phyloP scores from a whole-genome alignment of 208 protist genomes.

The Endotrypanum monterogeii region DNA sequence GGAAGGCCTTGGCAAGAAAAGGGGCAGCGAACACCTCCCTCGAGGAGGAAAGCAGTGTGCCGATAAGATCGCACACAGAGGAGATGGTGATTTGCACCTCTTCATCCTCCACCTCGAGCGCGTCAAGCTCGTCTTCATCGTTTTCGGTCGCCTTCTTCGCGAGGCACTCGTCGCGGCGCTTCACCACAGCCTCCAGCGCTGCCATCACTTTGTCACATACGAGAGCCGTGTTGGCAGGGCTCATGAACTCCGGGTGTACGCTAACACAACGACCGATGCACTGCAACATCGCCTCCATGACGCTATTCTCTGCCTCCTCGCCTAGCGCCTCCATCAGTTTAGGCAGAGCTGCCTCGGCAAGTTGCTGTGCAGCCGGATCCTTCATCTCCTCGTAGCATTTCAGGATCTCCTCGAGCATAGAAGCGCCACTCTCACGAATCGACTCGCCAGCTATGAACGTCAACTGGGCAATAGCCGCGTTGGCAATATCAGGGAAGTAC shows the following conservation, averaged over 20 bases:
- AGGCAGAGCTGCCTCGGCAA: conserved; percentile 50
- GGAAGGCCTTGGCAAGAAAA: conserved; percentile 67
- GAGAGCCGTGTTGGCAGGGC: conserved; percentile 42
- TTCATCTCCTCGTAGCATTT: conserved; percentile 48
- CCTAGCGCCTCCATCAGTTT: conserved; percentile 61
- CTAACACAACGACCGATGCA: conserved; percentile 68
- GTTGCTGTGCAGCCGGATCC: conserved; percentile 38
- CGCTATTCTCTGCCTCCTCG: conserved; percentile 64
- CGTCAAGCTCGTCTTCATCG: conserved; percentile 89
- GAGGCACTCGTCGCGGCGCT: conserved; percentile 51
- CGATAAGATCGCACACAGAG: conserved; percentile 61
- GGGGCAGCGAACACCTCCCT: conserved; percentile 68
- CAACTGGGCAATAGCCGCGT: conserved; percentile 62
- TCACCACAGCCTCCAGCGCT: conserved; percentile 54
- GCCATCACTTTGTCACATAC: conserved; percentile 76
- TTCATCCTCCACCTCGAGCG: conserved; percentile 70
- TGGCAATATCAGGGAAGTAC: conserved; percentile 72
- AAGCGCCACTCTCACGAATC: conserved; percentile 72
- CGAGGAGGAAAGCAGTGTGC: conserved; percentile 64
- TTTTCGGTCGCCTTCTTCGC: conserved; percentile 60
- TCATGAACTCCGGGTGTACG: conserved; percentile 55
- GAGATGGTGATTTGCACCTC: conserved; percentile 67
- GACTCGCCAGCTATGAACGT: conserved; percentile 57
- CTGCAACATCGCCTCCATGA: conserved; percentile 65
- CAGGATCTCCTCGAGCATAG: conserved; percentile 75